Conservation (phyloP, 116 monocot genomes). For the Dioscorea cayenensis region DNA sequence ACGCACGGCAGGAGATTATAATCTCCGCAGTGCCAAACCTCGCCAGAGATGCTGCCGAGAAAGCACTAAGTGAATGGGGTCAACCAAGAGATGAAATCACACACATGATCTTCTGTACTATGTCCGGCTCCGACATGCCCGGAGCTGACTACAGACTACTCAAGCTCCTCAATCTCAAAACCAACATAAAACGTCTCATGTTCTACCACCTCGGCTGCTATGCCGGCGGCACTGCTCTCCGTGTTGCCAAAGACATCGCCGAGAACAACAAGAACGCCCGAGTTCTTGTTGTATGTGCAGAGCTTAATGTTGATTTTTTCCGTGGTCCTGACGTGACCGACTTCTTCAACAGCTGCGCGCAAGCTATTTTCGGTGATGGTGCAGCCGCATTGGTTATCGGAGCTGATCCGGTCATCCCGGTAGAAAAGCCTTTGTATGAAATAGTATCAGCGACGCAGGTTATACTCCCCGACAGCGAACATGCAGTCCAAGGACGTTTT, state of each 20-base stretch:
- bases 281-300: conserved; percentile 13
- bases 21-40: background rate
- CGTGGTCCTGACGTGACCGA: background rate
- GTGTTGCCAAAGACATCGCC: conserved; percentile 39
- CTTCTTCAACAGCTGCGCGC: background rate
- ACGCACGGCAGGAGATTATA: background rate
- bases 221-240: conserved; percentile 39
- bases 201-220: conserved; percentile 18
- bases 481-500: background rate
- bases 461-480: background rate
- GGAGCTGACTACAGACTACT: conserved; percentile 8
- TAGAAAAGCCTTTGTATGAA: background rate
- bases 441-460: background rate
- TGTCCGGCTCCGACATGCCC: conserved; percentile 1
- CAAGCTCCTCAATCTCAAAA: background rate
- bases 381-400: conserved; percentile 8
- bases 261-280: conserved; percentile 41
- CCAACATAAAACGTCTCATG: conserved; percentile 2
- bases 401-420: background rate
- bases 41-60: background rate
- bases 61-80: background rate
- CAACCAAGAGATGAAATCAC: background rate
- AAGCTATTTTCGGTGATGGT: conserved; percentile 2
- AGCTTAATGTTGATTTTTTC: background rate
- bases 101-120: conserved; percentile 7